Base-by-base conservation (phyloP, 2,329 filamentous ascomycete genomes). In the Pezicula radicicola region DNA sequence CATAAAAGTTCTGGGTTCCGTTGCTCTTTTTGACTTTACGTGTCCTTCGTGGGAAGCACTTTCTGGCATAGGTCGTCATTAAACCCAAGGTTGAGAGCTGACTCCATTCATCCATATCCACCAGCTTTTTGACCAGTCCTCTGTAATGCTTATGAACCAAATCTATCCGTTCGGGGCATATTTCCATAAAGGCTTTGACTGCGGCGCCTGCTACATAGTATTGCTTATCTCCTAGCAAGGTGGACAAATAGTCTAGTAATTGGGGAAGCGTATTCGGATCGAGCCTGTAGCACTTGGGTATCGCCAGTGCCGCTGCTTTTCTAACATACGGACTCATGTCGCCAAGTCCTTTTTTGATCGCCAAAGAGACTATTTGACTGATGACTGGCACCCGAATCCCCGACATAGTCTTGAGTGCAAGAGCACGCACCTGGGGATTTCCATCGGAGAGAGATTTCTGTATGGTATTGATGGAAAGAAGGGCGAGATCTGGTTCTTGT, bases 51-150 rank as follows among this genome's bases (percentile, higher is more conserved):
- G 94, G 92, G 61, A 99, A 99, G 68, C 91, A 97, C 66, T 83
- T 88, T 50, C 94, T 83, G 2, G 89, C 85, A 68, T 99, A 99
- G 19, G 85, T 75, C 1, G 88, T 87, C 83, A 97, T 86, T 58
- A 99, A 75, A 37, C 85, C 81, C 60, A 99, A 67, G 3, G 89
- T 89, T 2, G 91, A 88, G 49, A 97, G 70, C 71, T 99, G 94
- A 40, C 91, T 89, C 94, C 94, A 99, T 72, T 99, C 94, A 65
- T 99, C 94, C 94, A 99, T 99, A 67, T 99, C 94, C 21, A 97
- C 91, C 48, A 97, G 74, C 75, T 97, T 96, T 68, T 85, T 89
- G 56, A 96, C 85, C 56, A 99, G 74, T 35, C 82, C 78, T 47
- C 90, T 84, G 71, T 97, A 99, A 66, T 96, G 88, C 59, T 88